Conservation (phyloP, 1,284 basidiomycete species). For the Porogramme epimiltina region DNA sequence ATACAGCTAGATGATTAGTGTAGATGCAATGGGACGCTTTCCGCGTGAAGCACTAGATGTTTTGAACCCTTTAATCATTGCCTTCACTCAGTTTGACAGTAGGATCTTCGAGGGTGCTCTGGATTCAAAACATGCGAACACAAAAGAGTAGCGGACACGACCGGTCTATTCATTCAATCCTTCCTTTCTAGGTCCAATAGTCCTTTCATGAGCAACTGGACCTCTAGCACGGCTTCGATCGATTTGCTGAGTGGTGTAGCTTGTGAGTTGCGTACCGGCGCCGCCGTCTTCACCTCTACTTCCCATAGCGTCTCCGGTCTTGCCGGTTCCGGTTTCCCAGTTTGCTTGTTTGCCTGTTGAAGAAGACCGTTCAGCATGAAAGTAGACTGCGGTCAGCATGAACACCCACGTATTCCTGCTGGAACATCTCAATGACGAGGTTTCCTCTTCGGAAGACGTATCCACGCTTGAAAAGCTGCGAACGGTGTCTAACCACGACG, state of each 20-base stretch:
- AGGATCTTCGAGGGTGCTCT: too few species aligned
- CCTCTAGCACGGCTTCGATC: conserved; percentile 73
- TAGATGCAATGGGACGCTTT: too few species aligned
- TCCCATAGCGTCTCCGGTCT: conserved; percentile 79
- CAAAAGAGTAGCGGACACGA: too few species aligned
- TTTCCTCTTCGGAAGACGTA: conserved; percentile 70
- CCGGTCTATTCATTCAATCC: too few species aligned
- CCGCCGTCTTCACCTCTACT: conserved; percentile 80
- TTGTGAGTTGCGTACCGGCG: conserved; percentile 71
- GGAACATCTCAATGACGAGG: conserved; percentile 77
- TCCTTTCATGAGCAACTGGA: conserved; percentile 80
- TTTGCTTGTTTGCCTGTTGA: conserved; percentile 64
- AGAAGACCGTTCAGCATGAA: neutral
- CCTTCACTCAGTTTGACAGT: too few species aligned
- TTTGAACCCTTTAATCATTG: too few species aligned
- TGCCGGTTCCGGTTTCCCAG: conserved; percentile 69
- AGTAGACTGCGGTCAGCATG: neutral
- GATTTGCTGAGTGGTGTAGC: conserved; percentile 63
- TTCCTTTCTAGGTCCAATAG: conserved; percentile 56
- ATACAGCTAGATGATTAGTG: too few species aligned
- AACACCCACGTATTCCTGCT: conserved; percentile 68
- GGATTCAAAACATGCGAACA: too few species aligned
- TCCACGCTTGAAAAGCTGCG: conserved; percentile 78
- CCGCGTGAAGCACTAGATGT: too few species aligned
- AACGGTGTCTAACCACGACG: conserved; percentile 33